A percentile compares a stretch with the other conserved stretches of the same genome.
phyloP scores from a whole-genome alignment of 225 moss, liverwort and hornwort genomes.

The Pleurozium schreberi region DNA sequence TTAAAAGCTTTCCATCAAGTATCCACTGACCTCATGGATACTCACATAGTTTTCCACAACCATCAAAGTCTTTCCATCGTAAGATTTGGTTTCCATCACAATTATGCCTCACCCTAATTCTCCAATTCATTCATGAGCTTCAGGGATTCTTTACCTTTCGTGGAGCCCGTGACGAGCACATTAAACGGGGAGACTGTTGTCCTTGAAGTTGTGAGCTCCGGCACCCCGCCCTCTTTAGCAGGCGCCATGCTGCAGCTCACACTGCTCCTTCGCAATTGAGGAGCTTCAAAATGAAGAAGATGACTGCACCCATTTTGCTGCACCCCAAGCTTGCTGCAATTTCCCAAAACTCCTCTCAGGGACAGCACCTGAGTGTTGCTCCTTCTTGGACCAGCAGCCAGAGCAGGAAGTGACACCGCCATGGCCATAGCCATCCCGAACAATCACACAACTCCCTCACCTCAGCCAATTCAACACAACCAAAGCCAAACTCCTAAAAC shows the following conservation, averaged over 20 bases:
- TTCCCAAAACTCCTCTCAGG: not conserved
- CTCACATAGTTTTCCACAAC: not conserved
- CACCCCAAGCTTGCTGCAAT: not conserved
- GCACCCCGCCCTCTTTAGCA: conserved; percentile 12
- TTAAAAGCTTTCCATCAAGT: not conserved
- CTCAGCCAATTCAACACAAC: not conserved
- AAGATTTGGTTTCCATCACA: not conserved
- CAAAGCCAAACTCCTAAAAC: not conserved
- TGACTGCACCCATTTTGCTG: not conserved
- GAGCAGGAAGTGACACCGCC: conserved; percentile 16
- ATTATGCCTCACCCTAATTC: not conserved
- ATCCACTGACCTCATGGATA: not conserved
- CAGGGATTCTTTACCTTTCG: conserved; percentile 44
- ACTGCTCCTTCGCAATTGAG: not conserved
- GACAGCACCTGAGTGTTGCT: not conserved
- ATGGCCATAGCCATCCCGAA: conserved; percentile 7
- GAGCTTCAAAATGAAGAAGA: not conserved
- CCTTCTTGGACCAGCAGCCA: not conserved
- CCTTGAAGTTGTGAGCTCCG: not conserved
- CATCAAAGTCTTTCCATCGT: not conserved
- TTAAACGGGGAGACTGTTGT: conserved; percentile 43
- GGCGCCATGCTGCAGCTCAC: conserved; percentile 23
- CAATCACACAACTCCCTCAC: not conserved
- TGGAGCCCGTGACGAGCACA: conserved; percentile 90
- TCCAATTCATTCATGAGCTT: not conserved